Percentiles rank a stretch among this genome's conserved stretches.
phyloP scores from a whole-genome alignment of 2,329 filamentous ascomycete species.

The Ophiostoma ips region DNA sequence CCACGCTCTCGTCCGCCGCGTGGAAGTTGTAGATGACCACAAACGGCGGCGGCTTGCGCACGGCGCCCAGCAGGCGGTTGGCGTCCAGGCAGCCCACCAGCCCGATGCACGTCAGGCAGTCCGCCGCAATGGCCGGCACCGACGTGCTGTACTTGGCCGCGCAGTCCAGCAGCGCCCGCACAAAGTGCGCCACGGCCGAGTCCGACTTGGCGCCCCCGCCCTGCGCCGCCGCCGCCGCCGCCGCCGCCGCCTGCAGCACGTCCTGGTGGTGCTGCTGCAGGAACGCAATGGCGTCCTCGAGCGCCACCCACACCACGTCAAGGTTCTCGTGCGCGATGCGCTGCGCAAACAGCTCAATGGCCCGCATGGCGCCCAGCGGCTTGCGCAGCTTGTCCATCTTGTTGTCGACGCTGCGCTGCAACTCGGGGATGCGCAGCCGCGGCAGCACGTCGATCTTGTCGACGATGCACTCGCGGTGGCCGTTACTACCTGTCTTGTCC shows the following conservation, averaged over 20 bases:
- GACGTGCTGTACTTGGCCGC: conserved; percentile 64
- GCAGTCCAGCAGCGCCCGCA: conserved; percentile 72
- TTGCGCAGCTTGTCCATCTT: conserved; percentile 51
- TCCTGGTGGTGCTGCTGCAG: conserved; percentile 54
- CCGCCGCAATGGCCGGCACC: conserved; percentile 50
- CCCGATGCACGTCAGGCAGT: conserved; percentile 74
- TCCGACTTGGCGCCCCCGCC: conserved; percentile 83
- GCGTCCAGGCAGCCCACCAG: conserved; percentile 85
- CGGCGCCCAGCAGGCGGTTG: conserved; percentile 71
- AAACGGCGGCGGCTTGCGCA: conserved; percentile 67
- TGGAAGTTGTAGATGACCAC: conserved; percentile 81
- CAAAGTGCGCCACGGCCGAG: conserved; percentile 53
- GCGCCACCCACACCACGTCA: conserved; percentile 68
- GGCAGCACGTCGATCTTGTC: conserved; percentile 64
- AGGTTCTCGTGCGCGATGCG: conserved; percentile 73
- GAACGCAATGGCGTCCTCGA: conserved; percentile 63
- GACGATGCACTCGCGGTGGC: conserved; percentile 45
- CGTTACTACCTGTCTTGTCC: too few species aligned
- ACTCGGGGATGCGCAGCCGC: conserved; percentile 56
- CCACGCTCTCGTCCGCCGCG: conserved; percentile 59
- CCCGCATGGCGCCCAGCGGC: conserved; percentile 50
- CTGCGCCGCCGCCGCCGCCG: conserved; percentile 62
- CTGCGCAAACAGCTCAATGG: conserved; percentile 56
- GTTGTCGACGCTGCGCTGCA: conserved; percentile 49
- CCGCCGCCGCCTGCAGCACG: conserved; percentile 65